Conservation (phyloP, 768 basidiomycete species). For the Holtermannia corniformis region DNA sequence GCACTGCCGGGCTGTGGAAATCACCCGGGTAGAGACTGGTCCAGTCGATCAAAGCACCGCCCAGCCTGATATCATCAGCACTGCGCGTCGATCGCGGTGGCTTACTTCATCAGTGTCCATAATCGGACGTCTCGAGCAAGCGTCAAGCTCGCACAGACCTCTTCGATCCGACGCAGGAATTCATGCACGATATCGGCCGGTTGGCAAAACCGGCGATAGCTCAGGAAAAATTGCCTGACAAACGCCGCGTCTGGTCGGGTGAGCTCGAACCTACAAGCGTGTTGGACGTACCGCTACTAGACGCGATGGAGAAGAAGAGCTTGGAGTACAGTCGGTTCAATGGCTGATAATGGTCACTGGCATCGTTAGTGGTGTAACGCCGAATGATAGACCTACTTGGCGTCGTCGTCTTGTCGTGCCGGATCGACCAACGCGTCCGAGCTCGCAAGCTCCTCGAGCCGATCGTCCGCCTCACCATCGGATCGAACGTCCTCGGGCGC, state of each 20-base stretch:
- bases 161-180: slow-evolving; percentile 21
- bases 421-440: too few species aligned
- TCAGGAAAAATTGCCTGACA: slow-evolving; percentile 31
- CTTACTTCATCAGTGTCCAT: slow-evolving; percentile 30
- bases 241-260: slow-evolving; percentile 20
- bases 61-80: slow-evolving; percentile 12
- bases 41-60: slow-evolving; percentile 33
- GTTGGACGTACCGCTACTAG: slow-evolving; percentile 14
- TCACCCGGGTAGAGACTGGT: slow-evolving; percentile 35
- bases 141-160: slow-evolving; percentile 11
- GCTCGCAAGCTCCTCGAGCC: neutral
- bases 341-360: too few species aligned
- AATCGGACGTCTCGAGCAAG: slow-evolving; percentile 19
- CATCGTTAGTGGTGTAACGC: too few species aligned
- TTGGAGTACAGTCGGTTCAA: neutral
- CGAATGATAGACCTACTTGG: too few species aligned
- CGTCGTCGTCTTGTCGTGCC: neutral
- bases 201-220: slow-evolving; percentile 31
- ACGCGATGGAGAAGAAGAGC: slow-evolving; percentile 12
- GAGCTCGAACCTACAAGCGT: neutral
- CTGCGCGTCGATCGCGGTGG: neutral
- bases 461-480: neutral
- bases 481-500: too few species aligned
- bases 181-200: slow-evolving; percentile 25
- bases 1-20: slow-evolving; percentile 12